phyloP scores from a whole-genome alignment of 106 monocot species.

The Ottelia alismoides region DNA sequence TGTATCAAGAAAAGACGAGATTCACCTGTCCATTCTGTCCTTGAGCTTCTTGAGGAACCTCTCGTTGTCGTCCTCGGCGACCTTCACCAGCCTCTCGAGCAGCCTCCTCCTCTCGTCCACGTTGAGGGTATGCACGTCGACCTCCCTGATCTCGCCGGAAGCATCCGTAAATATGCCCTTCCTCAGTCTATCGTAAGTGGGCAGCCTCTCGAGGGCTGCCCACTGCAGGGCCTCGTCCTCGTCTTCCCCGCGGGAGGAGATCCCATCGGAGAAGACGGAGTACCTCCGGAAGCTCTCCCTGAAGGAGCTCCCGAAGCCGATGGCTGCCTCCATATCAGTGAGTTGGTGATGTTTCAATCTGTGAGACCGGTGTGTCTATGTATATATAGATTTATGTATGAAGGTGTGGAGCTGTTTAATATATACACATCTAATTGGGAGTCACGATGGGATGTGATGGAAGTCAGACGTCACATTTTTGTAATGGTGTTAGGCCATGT shows the following conservation, averaged over 20 bases:
- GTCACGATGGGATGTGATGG: too few relatives aligned
- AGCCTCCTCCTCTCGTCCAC: constrained; percentile 24
- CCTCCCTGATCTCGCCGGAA: constrained; percentile 18
- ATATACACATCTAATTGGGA: too few relatives aligned
- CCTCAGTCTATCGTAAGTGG: constrained; percentile 21
- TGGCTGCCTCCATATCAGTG: too few relatives aligned
- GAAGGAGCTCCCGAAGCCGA: too few relatives aligned
- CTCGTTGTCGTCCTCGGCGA: constrained; percentile 58
- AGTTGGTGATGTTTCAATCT: too few relatives aligned
- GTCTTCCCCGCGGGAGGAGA: constrained; percentile 8
- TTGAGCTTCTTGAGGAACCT: constrained; percentile 48
- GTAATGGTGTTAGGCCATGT: too few relatives aligned
- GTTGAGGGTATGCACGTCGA: constrained; percentile 31
- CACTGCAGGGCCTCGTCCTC: constrained; percentile 22
- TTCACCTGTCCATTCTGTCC: constrained; percentile 47
- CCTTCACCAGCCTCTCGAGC: constrained; percentile 39
- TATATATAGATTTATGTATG: too few relatives aligned
- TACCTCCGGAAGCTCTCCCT: neutral
- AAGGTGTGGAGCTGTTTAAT: too few relatives aligned
- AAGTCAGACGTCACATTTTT: too few relatives aligned
- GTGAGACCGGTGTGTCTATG: too few relatives aligned
- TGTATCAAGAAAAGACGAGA: too few relatives aligned
- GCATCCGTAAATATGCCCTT: constrained; percentile 13
- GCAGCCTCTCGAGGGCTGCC: constrained; percentile 27
- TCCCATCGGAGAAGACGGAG: constrained; percentile 3